phyloP scores from a whole-genome alignment of 2,329 filamentous ascomycete genomes.

The Epichloe elymi region DNA sequence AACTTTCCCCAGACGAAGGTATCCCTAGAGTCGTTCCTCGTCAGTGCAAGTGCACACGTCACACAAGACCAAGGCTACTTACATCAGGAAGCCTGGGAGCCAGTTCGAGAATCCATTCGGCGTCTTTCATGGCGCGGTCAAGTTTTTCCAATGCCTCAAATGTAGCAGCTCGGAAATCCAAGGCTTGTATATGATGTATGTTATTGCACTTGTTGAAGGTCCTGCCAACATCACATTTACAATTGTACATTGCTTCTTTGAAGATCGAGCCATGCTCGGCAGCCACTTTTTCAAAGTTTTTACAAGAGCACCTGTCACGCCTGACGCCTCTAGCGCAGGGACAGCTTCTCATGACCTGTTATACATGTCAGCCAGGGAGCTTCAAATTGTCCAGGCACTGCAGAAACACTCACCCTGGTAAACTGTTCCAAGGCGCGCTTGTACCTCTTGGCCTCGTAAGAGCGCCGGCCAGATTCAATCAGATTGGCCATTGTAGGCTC shows the following conservation, averaged over 20 bases:
- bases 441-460: constrained; percentile 21
- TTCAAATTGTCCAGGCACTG: not conserved
- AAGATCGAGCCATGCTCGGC: constrained; percentile 23
- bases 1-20: constrained; percentile 28
- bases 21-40: constrained; percentile 19
- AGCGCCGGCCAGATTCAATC: constrained; percentile 20
- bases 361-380: not conserved
- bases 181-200: constrained; percentile 23
- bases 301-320: constrained; percentile 25
- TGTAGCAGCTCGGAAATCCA: constrained; percentile 28
- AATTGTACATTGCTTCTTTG: constrained; percentile 28
- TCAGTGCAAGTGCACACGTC: not conserved
- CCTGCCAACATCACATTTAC: constrained; percentile 22
- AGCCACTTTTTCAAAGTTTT: constrained; percentile 24
- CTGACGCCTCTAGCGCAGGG: constrained; percentile 20
- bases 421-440: constrained; percentile 24
- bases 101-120: constrained; percentile 30
- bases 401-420: constrained; percentile 17
- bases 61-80: constrained; percentile 4
- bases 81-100: constrained; percentile 28
- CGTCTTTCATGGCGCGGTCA: constrained; percentile 24
- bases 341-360: constrained; percentile 25
- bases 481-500: constrained; percentile 1
- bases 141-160: constrained; percentile 26
- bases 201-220: constrained; percentile 27